A percentile compares a stretch with the other conserved stretches of the same genome.
Conservation (phyloP, 2,329 filamentous ascomycete species). For the Aspergillus sergii region DNA sequence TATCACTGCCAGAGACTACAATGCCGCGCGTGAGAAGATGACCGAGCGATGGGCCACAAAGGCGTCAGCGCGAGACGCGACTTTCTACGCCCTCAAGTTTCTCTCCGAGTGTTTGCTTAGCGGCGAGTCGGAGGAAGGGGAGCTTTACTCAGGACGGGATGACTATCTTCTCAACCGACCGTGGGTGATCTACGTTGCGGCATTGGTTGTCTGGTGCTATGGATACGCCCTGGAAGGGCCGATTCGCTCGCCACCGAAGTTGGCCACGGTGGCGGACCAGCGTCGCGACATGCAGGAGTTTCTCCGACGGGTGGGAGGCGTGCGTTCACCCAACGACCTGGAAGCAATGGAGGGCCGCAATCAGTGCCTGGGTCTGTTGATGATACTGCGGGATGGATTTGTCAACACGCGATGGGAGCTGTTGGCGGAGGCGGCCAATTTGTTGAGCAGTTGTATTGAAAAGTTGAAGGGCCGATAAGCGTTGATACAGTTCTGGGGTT, state of each 20-base stretch:
- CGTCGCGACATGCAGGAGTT: slow-evolving; percentile 78
- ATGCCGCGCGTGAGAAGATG: slow-evolving; percentile 78
- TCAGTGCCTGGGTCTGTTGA: slow-evolving; percentile 75
- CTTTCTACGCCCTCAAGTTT: slow-evolving; percentile 89
- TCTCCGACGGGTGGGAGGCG: slow-evolving; percentile 70
- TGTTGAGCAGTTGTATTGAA: slow-evolving; percentile 79
- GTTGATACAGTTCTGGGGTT: not conserved
- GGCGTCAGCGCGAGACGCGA: slow-evolving; percentile 84
- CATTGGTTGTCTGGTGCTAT: slow-evolving; percentile 92
- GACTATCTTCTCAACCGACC: slow-evolving; percentile 89
- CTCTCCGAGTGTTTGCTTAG: slow-evolving; percentile 73
- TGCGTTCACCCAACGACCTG: slow-evolving; percentile 75
- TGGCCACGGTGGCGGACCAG: slow-evolving; percentile 65
- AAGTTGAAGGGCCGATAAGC: slow-evolving; percentile 45
- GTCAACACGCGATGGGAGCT: slow-evolving; percentile 86
- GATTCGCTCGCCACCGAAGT: slow-evolving; percentile 54
- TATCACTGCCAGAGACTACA: slow-evolving; percentile 80
- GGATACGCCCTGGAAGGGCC: slow-evolving; percentile 88
- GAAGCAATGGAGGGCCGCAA: slow-evolving; percentile 75
- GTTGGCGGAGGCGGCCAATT: slow-evolving; percentile 78
- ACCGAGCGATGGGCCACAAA: slow-evolving; percentile 87
- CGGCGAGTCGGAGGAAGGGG: slow-evolving; percentile 44
- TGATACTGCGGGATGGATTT: slow-evolving; percentile 82
- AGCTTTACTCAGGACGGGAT: slow-evolving; percentile 75
- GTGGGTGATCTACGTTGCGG: slow-evolving; percentile 94